Conservation (phyloP, 2,329 filamentous ascomycete species). For the Macrophomina tecta region DNA sequence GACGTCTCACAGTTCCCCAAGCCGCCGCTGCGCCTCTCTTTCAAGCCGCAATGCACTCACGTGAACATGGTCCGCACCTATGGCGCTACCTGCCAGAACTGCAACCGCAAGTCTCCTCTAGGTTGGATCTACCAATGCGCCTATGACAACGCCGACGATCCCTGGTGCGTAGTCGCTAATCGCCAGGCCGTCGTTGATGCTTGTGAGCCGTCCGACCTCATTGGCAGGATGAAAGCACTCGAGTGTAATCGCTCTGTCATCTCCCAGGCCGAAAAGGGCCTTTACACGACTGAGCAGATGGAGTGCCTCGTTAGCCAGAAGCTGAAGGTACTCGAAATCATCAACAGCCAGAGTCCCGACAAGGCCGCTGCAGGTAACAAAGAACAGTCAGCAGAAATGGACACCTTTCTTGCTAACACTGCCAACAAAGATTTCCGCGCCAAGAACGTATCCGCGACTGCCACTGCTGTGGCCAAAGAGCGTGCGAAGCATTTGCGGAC, state of each 20-base stretch:
- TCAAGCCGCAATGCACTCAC: constrained; percentile 64
- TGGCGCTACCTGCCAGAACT: constrained; percentile 64
- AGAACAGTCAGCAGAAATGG: neutral
- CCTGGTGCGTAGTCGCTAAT: constrained; percentile 13
- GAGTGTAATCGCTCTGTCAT: constrained; percentile 45
- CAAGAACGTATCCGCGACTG: constrained; percentile 7
- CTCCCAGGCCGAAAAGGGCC: constrained; percentile 39
- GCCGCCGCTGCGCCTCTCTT: constrained; percentile 9
- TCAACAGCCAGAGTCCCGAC: constrained; percentile 31
- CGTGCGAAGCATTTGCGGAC: constrained; percentile 22
- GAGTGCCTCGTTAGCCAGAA: constrained; percentile 41
- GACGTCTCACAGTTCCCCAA: constrained; percentile 10
- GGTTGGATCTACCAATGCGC: constrained; percentile 79
- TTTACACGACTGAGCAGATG: constrained; percentile 42
- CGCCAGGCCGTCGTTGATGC: neutral
- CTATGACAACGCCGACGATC: constrained; percentile 60
- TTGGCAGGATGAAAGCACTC: constrained; percentile 30
- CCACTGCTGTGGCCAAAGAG: constrained; percentile 9
- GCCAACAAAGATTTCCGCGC: constrained; percentile 2
- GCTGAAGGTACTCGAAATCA: constrained; percentile 38
- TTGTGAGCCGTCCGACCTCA: constrained; percentile 32
- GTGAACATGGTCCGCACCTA: constrained; percentile 71
- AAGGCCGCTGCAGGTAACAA: constrained; percentile 10
- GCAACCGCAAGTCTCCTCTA: constrained; percentile 60
- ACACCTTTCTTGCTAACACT: constrained; percentile 10